These are phyloP conservation scores for Petunia axillaris DNA, from an alignment of 257 asterid genomes.

Conservation along the genomic window DNA sequence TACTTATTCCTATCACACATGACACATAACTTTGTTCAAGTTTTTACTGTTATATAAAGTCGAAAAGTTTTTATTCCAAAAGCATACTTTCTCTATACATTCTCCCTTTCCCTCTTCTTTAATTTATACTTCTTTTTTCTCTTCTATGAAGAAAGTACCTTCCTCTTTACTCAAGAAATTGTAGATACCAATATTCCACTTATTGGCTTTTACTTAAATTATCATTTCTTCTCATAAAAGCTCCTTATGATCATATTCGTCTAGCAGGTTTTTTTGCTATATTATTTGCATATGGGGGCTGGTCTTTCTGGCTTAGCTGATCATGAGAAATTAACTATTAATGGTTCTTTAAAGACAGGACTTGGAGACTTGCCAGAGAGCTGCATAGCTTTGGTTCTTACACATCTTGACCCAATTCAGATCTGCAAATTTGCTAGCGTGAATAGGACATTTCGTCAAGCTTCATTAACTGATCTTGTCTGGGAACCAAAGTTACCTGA, in stretches of 20 bases:
- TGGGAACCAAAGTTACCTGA: constrained; percentile 62
- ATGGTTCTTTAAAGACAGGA: constrained; percentile 7
- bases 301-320: constrained; percentile 33
- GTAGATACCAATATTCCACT: neutral
- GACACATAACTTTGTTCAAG: neutral
- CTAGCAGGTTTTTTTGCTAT: neutral
- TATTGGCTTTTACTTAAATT: neutral
- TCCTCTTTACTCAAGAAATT: neutral
- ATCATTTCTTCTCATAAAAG: neutral
- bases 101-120: neutral
- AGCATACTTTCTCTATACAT: constrained; percentile 12
- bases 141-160: neutral
- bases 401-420: constrained; percentile 38
- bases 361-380: constrained; percentile 59
- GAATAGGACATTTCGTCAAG: constrained; percentile 42
- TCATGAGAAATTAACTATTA: neutral
- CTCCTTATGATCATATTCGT: neutral
- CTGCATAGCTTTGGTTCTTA: constrained; percentile 55
- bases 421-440: constrained; percentile 46
- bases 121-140: neutral
- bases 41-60: neutral
- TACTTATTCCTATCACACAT: neutral
- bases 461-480: constrained; percentile 47
- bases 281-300: constrained; percentile 41
- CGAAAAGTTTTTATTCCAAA: constrained; percentile 5